phyloP scores from a whole-genome alignment of 176 grass and related monocot genomes.

The Triticum timopheevii region DNA sequence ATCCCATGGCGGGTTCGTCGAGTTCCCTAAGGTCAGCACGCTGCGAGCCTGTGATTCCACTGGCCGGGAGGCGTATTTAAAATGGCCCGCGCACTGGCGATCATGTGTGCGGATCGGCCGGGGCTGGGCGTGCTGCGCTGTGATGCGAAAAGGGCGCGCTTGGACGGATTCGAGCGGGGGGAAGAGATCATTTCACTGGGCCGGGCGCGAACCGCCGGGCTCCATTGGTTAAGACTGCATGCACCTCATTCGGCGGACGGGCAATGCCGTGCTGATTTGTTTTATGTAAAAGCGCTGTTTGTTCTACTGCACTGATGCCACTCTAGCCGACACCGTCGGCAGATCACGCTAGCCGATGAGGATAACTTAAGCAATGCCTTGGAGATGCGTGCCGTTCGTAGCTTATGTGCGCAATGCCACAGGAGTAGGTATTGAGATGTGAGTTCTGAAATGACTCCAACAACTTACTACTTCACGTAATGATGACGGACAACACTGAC shows the following conservation, averaged over 20 bases:
- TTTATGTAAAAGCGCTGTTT: not conserved
- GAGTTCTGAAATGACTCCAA: too few relatives aligned
- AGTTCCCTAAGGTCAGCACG: not conserved
- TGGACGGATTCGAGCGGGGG: not conserved
- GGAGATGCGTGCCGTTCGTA: not conserved
- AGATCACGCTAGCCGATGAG: not conserved
- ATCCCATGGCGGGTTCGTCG: slow-evolving; percentile 9
- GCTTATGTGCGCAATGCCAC: too few relatives aligned
- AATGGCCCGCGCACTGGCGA: not conserved
- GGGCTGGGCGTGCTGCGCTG: not conserved
- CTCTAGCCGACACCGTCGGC: not conserved
- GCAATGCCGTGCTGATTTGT: not conserved
- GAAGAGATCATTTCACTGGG: not conserved
- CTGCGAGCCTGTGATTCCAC: not conserved
- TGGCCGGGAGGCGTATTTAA: not conserved
- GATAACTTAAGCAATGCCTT: not conserved
- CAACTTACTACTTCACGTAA: too few relatives aligned
- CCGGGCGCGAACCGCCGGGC: not conserved
- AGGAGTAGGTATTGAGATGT: too few relatives aligned
- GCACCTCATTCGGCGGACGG: not conserved
- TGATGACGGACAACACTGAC: too few relatives aligned
- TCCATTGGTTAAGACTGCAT: not conserved
- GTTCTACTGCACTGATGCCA: not conserved
- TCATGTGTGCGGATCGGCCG: not conserved
- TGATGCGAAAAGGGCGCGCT: not conserved